phyloP scores from a whole-genome alignment of 352 stramenopile genomes.

The Blastocystis sp. region DNA sequence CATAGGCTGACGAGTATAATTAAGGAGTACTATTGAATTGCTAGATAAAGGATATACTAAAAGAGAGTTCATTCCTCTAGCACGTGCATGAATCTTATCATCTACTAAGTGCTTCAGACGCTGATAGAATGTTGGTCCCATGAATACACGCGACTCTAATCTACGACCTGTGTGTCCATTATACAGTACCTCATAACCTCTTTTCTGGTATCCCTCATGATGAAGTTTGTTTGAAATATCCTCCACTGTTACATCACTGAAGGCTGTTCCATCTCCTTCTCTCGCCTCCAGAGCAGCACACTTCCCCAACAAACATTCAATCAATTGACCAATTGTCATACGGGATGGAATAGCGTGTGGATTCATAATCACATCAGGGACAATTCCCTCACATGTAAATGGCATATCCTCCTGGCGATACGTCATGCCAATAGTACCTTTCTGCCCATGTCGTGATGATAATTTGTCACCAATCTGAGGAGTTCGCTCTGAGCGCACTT shows the following conservation, averaged over 20 bases:
- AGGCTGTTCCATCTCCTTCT: conserved; percentile 97
- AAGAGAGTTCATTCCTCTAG: conserved; percentile 72
- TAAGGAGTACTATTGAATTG: conserved; percentile 78
- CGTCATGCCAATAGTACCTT: conserved; percentile 97
- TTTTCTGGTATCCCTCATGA: conserved; percentile 94
- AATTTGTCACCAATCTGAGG: conserved; percentile 99
- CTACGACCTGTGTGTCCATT: conserved; percentile 94
- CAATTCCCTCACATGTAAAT: conserved; percentile 96
- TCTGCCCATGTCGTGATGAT: conserved; percentile 85
- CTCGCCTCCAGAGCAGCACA: conserved; percentile 91
- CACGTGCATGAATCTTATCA: conserved; percentile 98
- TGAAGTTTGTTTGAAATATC: conserved; percentile 88
- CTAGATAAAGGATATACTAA: conserved; percentile 54
- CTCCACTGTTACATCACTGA: conserved; percentile 94
- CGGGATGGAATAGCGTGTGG: conserved; percentile 98
- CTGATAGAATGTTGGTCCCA: conserved; percentile 99
- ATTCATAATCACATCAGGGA: conserved; percentile 99
- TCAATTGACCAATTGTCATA: conserved; percentile 99
- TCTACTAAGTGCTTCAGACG: conserved; percentile 99
- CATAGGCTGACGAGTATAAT: conserved; percentile 97
- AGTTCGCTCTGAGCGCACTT: conserved; percentile 95
- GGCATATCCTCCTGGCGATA: conserved; percentile 99
- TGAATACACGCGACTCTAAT: conserved; percentile 94
- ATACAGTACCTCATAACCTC: conserved; percentile 98
- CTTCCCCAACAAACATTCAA: conserved; percentile 99